Base-by-base conservation (phyloP, 106 monocot species). In the Narthecium ossifragum region DNA sequence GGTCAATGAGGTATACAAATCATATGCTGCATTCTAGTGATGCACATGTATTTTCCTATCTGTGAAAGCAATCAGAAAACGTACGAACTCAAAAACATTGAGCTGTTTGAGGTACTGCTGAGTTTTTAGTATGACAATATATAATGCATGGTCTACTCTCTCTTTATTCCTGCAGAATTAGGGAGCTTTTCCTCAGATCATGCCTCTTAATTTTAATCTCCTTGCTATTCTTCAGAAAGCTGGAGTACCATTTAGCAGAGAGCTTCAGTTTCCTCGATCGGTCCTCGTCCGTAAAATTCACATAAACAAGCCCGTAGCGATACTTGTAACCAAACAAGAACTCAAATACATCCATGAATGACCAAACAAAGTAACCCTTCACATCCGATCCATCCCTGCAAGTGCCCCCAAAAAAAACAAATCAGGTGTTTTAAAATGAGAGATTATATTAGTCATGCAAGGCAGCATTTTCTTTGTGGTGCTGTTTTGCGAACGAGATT, bases 301-400 rank as follows among this genome's bases (percentile, higher is more conserved):
- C 86, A 17, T 73, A 31, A 26, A 76, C 79, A 28, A 91, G 79
- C 0, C 86, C 86, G 8, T 37, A 82, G 8, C 39, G 26, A 13
- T 51, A 34, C 26, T 45, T 34, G 46, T 80, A 86, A 6, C 91
- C 86, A 9, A 47, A 11, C 23, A 91, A 26, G 11, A 68, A 53
- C 73, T 91, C 91, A 14, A 82, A 91, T 0, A 74, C 34, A 66
- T 91, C 86, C 1, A 91, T 10, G 51, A 91, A 86, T 51, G 91
- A 77, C 91, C 91, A 91, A 17, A 86, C 68, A 50, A 86, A 86
- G 63, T 82, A 91, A 48, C 86, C 86, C 53, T 58, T 82, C 26
- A 74, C 65, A 46, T 86, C 43, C 26, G 67, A 63, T 71, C 86
- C 86, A 66, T 71, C 74, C 76, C 82, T 91, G 48, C 31, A 73